Evolutionary conservation across 768 basidiomycete genomes (phyloP).

Genomic region (Cantharellus cinnabarinus): DNA sequence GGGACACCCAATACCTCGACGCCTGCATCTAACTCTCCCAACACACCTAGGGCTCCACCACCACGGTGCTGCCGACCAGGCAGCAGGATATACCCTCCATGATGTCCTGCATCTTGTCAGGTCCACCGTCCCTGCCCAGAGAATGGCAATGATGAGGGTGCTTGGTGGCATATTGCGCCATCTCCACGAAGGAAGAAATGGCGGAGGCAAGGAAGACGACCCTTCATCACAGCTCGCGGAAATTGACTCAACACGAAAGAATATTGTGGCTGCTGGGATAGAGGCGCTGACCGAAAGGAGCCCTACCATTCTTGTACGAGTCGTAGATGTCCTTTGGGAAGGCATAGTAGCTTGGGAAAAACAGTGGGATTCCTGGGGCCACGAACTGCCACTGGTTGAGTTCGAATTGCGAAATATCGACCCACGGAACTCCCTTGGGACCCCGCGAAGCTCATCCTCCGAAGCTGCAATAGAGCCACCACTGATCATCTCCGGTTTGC

Average conservation of each 20-base stretch:
- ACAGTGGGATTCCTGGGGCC: no score
- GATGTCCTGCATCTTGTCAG: slow-evolving; percentile 64
- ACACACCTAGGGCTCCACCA: slow-evolving; percentile 81
- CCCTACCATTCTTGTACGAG: slow-evolving; percentile 35
- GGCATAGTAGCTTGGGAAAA: slow-evolving; percentile 37
- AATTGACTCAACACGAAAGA: slow-evolving; percentile 27
- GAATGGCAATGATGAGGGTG: slow-evolving; percentile 61
- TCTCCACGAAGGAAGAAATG: slow-evolving; percentile 14
- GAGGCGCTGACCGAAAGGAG: slow-evolving; percentile 47
- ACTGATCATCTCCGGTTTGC: no score
- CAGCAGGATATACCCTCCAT: slow-evolving; percentile 75
- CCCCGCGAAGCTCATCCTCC: no score
- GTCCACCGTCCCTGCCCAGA: slow-evolving; percentile 67
- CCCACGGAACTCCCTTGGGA: no score
- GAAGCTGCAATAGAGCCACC: no score
- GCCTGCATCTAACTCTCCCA: slow-evolving; percentile 38
- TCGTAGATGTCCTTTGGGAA: slow-evolving; percentile 55
- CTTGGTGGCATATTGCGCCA: slow-evolving; percentile 34
- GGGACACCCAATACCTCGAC: slow-evolving; percentile 42
- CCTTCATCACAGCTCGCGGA: neutral
- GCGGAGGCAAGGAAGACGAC: slow-evolving; percentile 10
- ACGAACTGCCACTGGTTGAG: no score
- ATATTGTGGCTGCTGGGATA: slow-evolving; percentile 44
- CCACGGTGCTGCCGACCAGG: slow-evolving; percentile 41
- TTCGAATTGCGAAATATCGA: no score